Base-by-base conservation (phyloP, 2,329 filamentous ascomycete genomes). In the Phaeosphaeria sp. region DNA sequence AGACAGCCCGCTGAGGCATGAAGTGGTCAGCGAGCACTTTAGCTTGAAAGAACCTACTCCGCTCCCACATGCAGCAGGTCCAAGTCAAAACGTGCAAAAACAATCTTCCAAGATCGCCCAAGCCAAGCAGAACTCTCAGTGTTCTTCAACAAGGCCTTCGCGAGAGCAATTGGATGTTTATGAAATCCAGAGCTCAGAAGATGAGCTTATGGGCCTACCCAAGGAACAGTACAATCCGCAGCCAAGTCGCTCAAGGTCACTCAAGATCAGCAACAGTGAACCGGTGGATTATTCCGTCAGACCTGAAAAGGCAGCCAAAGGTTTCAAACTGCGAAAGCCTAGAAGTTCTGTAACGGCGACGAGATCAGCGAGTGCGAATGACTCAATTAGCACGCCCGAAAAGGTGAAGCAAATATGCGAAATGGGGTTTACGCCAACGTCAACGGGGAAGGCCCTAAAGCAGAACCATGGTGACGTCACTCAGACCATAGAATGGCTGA, bases 241-340 rank as follows among this genome's bases (percentile, higher is more conserved):
- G 9, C 74, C 75, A 11, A 76, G 70, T 53, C 74, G 74, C 13
- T 77, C 75, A 22, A 67, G 75, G 39, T 78, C 75, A n/a, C 55
- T 65, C 8, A 73, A 64, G 22, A 25, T 66, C 21, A 53, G 52
- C 25, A 42, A 53, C 4, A 57, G 68, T 39, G 63, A 72, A 20
- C 46, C 66, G 2, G 61, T 73, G 20, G 71, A 76, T 51, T 74
- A 72, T 33, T 75, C 73, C 2, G 36, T 71, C 21, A 66, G 53
- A 36, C 69, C 71, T 20, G 71, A 77, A 50, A 73, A 68, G 27
- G 60, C 62, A 11, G 68, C 55, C 21, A 69, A 62, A 50, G 47
- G 57, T 11, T 51, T 55, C 8, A 72, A 61, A 62, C 63, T 71
- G 15, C 67, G 64, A 8, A 74, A 66, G 40, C 73, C 71, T 5